Conservation (phyloP, 2,329 filamentous ascomycete species). For the Akanthomyces muscarius region DNA sequence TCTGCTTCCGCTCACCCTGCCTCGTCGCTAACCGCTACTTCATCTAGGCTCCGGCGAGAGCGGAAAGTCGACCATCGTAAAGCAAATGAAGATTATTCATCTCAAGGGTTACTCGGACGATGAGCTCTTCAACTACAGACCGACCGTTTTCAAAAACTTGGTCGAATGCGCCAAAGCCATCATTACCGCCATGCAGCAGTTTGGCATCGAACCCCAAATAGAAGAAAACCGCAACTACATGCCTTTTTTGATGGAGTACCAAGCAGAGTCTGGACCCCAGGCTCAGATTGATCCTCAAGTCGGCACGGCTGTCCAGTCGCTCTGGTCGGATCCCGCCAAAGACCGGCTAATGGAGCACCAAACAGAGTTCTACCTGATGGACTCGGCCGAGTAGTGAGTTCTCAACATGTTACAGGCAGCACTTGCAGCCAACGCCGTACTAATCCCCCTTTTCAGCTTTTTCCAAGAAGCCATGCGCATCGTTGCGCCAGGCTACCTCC, state of each 20-base stretch:
- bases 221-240: constrained; percentile 69
- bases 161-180: constrained; percentile 94
- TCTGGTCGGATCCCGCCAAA: constrained; percentile 88
- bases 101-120: constrained; percentile 95
- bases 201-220: constrained; percentile 74
- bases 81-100: constrained; percentile 99
- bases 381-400: constrained; percentile 93
- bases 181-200: constrained; percentile 86
- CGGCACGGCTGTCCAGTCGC: constrained; percentile 73
- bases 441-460: constrained; percentile 58
- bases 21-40: constrained; percentile 20
- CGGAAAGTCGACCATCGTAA: constrained; percentile 98
- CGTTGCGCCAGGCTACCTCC: constrained; percentile 78
- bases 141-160: constrained; percentile 97
- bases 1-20: not conserved
- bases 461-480: constrained; percentile 91
- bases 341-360: constrained; percentile 84
- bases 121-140: constrained; percentile 87
- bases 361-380: constrained; percentile 98
- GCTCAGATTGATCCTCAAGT: constrained; percentile 77
- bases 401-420: not conserved
- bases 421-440: not conserved
- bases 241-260: constrained; percentile 80
- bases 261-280: constrained; percentile 85
- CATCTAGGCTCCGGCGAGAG: constrained; percentile 87